Conservation (phyloP, 257 asterid genomes). For the Galeopsis tetrahit region DNA sequence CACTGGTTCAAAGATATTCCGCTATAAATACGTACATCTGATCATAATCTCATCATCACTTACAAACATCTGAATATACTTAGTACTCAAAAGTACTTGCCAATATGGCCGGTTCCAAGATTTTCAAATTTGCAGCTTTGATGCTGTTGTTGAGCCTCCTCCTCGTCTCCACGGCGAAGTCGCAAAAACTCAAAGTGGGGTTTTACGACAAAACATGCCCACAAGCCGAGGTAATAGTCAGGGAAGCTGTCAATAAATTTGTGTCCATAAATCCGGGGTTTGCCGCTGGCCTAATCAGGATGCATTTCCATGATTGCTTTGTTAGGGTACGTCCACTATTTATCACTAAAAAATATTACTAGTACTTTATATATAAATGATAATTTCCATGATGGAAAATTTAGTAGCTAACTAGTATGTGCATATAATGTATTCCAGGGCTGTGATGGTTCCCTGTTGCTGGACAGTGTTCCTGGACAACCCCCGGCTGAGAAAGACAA, state of each 20-base stretch:
- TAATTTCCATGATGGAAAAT: no score
- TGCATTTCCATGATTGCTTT: slow-evolving; percentile 74
- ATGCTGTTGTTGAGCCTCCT: slow-evolving; percentile 25
- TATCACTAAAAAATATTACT: no score
- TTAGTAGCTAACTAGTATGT: no score
- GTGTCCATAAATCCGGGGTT: slow-evolving; percentile 52
- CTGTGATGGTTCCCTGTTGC: slow-evolving; percentile 58
- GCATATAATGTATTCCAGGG: slow-evolving; percentile 40
- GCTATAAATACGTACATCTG: neutral
- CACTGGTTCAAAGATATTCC: neutral
- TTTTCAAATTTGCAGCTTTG: slow-evolving; percentile 29
- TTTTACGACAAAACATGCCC: slow-evolving; percentile 53
- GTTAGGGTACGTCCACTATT: slow-evolving; percentile 44
- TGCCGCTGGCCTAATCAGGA: slow-evolving; percentile 62
- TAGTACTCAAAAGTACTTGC: neutral
- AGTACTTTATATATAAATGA: no score
- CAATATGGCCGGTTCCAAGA: slow-evolving; percentile 34
- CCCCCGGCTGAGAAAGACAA: slow-evolving; percentile 52
- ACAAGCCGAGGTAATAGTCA: slow-evolving; percentile 53
- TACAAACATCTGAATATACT: neutral
- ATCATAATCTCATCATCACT: neutral
- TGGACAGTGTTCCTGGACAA: slow-evolving; percentile 47
- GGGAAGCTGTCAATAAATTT: slow-evolving; percentile 48
- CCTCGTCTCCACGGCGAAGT: slow-evolving; percentile 29
- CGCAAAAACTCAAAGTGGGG: slow-evolving; percentile 41